Evolutionary conservation across 768 basidiomycete species (phyloP), one percentile per base, ranked within the genome.

Genomic region (Strobilomyces echinocephalus): DNA sequence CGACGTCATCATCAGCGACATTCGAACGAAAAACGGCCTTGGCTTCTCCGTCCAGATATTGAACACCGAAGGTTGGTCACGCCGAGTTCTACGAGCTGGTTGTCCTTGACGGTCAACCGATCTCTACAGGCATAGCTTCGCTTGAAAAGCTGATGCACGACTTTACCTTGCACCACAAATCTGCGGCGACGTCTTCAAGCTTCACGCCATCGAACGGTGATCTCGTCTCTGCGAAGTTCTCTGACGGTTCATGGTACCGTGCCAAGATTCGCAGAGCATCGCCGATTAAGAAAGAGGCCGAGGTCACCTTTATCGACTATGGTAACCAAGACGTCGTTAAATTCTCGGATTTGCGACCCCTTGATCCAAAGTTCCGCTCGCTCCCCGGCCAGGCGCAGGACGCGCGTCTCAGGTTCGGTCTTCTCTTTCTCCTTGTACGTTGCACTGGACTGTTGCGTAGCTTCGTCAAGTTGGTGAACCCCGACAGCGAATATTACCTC

Each of bases 101-200:
- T 16, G n/a, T 24, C 14, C 43, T 61, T 16, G 42, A 50, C 46
- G 24, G 6, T 41, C 31, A 50, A 42, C 40, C 48, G 33, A 50
- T 2, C 2, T 42, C 21, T 31, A 12, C 51, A 97, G 93, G 92
- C 50, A 95, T 97, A 54, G 90, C 89, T 10, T 85, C 87, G 6
- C 77, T 99, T 54, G 95, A 97, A 64, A 87, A 90, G 67, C 77
- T 99, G 55, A 98, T 98, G 95, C 78, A 77, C 48, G 94, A 98
- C 55, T 97, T 99, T 63, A 88, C 91, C 7, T 63, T 88, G 34
- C 84, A 95, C 69, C 92, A 98, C 72, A 81, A 82, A 42, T 79
- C 82, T 40, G 78, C 84, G 14, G 71, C 79, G 20, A 68, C 79
- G 16, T 77, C 88, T 5, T 61, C 85, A n/a, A 81, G 79, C 46